Percentiles rank a stretch among this genome's conserved stretches.
Evolutionary conservation across 164 flowering plant species (phyloP).

Genomic region (Paratinospora sagittata): DNA sequence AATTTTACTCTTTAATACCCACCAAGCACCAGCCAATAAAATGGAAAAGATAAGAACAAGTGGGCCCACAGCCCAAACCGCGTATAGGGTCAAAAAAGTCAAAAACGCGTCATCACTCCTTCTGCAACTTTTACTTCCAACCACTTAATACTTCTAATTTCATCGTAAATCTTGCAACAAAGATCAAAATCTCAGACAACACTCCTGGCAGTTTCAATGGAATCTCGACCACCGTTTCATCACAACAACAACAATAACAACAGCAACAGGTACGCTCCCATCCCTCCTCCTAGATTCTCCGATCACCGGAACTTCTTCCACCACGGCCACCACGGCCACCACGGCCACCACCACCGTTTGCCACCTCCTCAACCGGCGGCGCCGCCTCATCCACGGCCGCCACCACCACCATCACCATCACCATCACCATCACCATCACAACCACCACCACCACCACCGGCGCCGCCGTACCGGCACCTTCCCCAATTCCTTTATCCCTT

Average conservation of each 20-base stretch:
- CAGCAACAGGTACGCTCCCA: constrained; percentile 21
- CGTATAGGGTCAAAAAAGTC: no score
- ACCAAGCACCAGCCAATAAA: no score
- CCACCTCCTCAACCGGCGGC: constrained; percentile 3
- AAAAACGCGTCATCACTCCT: no score
- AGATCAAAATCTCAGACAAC: no score
- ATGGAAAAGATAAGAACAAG: no score
- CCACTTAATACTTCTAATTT: no score
- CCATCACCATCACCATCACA: no score
- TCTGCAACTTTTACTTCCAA: no score
- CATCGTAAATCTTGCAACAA: no score
- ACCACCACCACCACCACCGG: constrained; percentile 15
- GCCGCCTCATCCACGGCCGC: background rate
- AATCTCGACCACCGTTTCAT: constrained; percentile 7
- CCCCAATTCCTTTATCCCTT: constrained; percentile 18
- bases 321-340: constrained; percentile 16
- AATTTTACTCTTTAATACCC: no score
- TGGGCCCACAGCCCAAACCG: no score
- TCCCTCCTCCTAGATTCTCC: constrained; percentile 13
- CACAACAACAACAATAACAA: constrained; percentile 2
- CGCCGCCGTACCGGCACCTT: constrained; percentile 14
- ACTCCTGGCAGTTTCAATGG: background rate
- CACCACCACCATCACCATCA: constrained; percentile 17
- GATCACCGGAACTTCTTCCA: constrained; percentile 14
- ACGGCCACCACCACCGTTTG: constrained; percentile 1